Evolutionary conservation across 75 land plant species (phyloP), one percentile per base, ranked within the genome.

Genomic region (Larix kaempferi): DNA sequence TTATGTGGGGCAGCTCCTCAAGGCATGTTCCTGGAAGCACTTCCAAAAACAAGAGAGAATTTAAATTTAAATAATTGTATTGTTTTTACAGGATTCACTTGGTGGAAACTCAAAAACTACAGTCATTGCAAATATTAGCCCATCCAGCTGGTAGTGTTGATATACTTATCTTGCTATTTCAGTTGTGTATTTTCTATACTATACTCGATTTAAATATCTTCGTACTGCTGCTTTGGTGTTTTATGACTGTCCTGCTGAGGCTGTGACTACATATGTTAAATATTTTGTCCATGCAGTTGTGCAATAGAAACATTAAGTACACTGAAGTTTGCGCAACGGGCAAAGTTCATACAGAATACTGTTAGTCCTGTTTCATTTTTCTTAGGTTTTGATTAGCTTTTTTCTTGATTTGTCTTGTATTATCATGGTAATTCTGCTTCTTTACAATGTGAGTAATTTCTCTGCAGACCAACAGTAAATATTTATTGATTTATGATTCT

Each of bases 281-380:
- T 39, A 52, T 41, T 64, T 57, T 67, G 37, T 65, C 12, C 75
- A 22, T 74, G 74, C 85, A 85, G 89, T 37, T 86, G 73, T 66
- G 60, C 88, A 63, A 64, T 78, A 57, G 90, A 89, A 73, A 88
- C 91, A 54, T 64, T 88, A 37, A 82, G 84, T 62, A 89, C 91
- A 27, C 78, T 89, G 19, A 89, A 88, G 76, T 89, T 89, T 88
- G 87, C 91, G 25, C 91, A 89, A 76, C 91, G 91, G n/a, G 90
- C 91, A 33, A 89, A 88, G 72, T 83, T 88, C 65, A 89, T 89
- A 26, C 91, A 79, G 15, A 89, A 89, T 57, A 80, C 66, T 73
- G 86, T 82, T 76, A 76, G 71, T 25, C 25, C 59, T 81, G n/a
- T 52, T 59, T 59, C 52, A 71, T 19, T 33, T 22, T 49, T 49